Percentiles rank a stretch among this genome's conserved stretches.
phyloP scores from a whole-genome alignment of 495 filamentous ascomycete species.

The Penicillium malachiteum region DNA sequence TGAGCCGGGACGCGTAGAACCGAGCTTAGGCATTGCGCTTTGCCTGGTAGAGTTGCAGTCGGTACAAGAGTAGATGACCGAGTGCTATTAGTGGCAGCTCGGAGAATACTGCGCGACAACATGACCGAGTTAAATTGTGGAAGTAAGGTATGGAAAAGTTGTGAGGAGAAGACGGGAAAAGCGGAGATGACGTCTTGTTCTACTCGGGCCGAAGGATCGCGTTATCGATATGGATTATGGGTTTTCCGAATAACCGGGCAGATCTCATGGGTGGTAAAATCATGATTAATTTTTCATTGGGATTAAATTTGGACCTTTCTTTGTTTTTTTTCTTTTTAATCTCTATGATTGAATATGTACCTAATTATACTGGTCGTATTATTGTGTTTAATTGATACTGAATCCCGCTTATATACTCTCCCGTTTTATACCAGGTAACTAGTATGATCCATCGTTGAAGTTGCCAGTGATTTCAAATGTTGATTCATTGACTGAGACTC shows the following conservation, averaged over 20 bases:
- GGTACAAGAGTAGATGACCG: conserved; percentile 13
- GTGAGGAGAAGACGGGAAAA: conserved; percentile 1
- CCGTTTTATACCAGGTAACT: no score
- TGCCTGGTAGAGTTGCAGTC: conserved; percentile 12
- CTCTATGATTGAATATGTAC: no score
- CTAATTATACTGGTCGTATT: no score
- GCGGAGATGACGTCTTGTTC: conserved; percentile 27
- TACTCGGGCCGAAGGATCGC: conserved; percentile 26
- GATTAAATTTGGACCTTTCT: neutral
- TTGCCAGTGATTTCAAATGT: no score
- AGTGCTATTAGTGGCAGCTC: conserved; percentile 21
- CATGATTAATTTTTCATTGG: neutral
- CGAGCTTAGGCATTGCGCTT: conserved; percentile 30
- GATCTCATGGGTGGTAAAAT: no score
- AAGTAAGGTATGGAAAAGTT: neutral
- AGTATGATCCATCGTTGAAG: no score
- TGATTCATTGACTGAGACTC: no score
- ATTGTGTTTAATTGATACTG: no score
- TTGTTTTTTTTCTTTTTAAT: neutral
- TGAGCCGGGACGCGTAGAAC: conserved; percentile 1
- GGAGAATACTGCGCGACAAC: conserved; percentile 32
- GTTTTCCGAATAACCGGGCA: no score
- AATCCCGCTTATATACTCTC: no score
- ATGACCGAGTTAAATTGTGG: conserved; percentile 18
- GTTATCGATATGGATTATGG: neutral